These are phyloP conservation scores for Otatea glauca DNA, from an alignment of 176 grass and related monocot genomes.

Conservation along the genomic window DNA sequence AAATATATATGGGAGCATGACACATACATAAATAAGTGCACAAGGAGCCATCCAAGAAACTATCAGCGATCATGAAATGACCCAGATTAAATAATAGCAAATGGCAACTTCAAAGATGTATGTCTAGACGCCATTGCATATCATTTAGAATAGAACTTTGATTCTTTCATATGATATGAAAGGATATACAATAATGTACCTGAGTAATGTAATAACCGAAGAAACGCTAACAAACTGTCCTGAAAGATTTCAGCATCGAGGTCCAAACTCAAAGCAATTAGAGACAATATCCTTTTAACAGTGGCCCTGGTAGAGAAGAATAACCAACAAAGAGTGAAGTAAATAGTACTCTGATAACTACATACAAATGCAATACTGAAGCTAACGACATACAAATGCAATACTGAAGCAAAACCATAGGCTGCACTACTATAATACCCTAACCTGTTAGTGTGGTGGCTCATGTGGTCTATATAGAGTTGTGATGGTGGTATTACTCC, in stretches of 20 bases:
- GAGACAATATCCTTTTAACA: constrained; percentile 51
- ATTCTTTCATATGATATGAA: neutral
- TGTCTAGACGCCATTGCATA: neutral
- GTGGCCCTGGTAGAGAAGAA: constrained; percentile 30
- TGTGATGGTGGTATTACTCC: no score
- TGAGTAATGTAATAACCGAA: constrained; percentile 70
- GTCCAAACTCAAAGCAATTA: constrained; percentile 73
- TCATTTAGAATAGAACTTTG: neutral
- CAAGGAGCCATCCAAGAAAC: neutral
- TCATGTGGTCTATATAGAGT: no score
- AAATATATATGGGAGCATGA: neutral
- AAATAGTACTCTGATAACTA: neutral
- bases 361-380: no score
- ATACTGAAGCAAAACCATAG: neutral
- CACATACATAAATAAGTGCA: neutral
- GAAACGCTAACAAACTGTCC: constrained; percentile 41
- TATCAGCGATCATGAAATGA: neutral
- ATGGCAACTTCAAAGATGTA: neutral
- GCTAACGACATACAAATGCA: no score
- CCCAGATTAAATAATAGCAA: neutral
- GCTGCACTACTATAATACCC: no score
- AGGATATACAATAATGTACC: constrained; percentile 8
- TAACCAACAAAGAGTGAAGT: neutral
- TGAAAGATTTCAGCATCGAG: constrained; percentile 61
- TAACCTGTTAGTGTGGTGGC: no score